phyloP scores from a whole-genome alignment of 2,329 filamentous ascomycete genomes.

The Penicillium nordicum region DNA sequence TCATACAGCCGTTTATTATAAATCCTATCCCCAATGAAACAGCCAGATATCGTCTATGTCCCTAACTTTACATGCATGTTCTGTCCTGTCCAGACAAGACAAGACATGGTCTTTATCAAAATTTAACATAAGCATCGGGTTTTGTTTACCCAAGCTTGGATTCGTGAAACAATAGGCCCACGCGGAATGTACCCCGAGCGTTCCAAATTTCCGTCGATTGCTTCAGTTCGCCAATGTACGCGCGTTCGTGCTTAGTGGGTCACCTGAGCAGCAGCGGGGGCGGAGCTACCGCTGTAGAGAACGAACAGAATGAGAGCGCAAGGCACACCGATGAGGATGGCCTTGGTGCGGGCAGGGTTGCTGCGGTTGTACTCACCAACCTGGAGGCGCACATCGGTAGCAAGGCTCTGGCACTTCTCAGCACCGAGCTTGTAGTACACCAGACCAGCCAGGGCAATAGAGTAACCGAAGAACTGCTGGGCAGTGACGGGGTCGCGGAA shows the following conservation, averaged over 20 bases:
- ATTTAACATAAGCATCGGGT: conserved; percentile 10
- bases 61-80: conserved; percentile 25
- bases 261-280: conserved; percentile 9
- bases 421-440: conserved; percentile 64
- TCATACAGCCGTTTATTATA: conserved; percentile 11
- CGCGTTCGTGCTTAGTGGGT: conserved; percentile 15
- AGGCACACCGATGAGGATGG: conserved; percentile 17
- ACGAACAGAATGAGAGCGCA: conserved; percentile 19
- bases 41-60: conserved; percentile 17
- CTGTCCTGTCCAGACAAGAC: conserved; percentile 15
- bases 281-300: conserved; percentile 21
- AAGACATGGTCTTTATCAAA: conserved; percentile 20
- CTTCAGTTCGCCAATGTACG: neutral
- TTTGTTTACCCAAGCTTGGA: conserved; percentile 2
- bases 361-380: conserved; percentile 27
- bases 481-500: conserved; percentile 67
- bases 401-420: conserved; percentile 51
- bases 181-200: neutral
- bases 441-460: conserved; percentile 62
- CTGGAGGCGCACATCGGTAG: conserved; percentile 43
- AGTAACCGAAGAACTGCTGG: conserved; percentile 72
- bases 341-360: conserved; percentile 24
- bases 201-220: conserved; percentile 6
- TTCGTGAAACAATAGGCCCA: conserved; percentile 6
- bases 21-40: conserved; percentile 2